phyloP scores from a whole-genome alignment of 106 monocot species.

The Phalaenopsis equestris region DNA sequence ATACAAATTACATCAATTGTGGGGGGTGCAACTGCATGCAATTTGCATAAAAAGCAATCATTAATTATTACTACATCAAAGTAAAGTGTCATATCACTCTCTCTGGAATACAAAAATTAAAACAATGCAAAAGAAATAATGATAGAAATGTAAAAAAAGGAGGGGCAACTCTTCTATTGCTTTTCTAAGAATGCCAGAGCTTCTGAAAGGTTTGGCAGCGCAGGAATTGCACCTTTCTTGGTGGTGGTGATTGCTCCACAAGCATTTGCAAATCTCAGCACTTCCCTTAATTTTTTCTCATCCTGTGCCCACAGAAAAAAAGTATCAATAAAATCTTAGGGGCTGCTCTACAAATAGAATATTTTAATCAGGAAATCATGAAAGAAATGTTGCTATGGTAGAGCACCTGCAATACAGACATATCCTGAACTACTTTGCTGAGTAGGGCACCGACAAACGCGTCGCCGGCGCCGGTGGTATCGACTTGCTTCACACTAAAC shows the following conservation, averaged over 20 bases:
- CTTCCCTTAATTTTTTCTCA: conserved; percentile 58
- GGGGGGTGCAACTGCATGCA: too few species aligned
- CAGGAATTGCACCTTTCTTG: conserved; percentile 90
- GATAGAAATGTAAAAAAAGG: too few species aligned
- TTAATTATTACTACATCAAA: too few species aligned
- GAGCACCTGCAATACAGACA: conserved; percentile 54
- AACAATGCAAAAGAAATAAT: too few species aligned
- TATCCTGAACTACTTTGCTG: conserved; percentile 42
- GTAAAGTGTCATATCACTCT: too few species aligned
- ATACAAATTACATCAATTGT: too few species aligned
- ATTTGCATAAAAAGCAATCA: too few species aligned
- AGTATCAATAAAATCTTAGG: neutral
- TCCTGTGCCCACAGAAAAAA: conserved; percentile 35
- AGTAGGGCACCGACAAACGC: conserved; percentile 82
- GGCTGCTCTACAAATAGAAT: too few species aligned
- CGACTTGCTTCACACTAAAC: conserved; percentile 55
- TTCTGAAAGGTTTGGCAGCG: conserved; percentile 58
- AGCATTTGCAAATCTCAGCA: conserved; percentile 58
- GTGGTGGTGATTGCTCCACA: conserved; percentile 87
- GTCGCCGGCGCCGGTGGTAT: conserved; percentile 94
- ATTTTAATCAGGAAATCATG: too few species aligned
- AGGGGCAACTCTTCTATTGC: neutral
- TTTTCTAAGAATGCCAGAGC: conserved; percentile 30
- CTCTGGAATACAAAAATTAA: too few species aligned
- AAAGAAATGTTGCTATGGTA: too few species aligned